A percentile compares a stretch with the other conserved stretches of the same genome.
These are phyloP conservation scores for Diutina neorugosa DNA, from an alignment of 1,139 yeast genomes.

Conservation along the genomic window DNA sequence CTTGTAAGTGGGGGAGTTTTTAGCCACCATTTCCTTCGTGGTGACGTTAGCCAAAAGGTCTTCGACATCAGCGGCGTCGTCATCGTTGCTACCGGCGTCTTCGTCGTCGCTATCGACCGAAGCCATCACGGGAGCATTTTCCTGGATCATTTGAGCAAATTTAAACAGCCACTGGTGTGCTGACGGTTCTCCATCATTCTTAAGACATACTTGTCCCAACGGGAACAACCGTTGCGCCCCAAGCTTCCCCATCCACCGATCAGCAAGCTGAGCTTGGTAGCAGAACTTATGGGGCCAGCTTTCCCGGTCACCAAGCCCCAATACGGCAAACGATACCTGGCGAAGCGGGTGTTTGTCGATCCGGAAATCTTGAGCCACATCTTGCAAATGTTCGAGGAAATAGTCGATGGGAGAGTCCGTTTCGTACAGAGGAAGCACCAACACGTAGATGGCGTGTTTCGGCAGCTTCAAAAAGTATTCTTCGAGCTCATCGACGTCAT, in stretches of 20 bases:
- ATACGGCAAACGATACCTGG: constrained; percentile 56
- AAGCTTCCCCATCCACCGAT: constrained; percentile 63
- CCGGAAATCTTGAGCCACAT: constrained; percentile 75
- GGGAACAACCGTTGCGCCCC: constrained; percentile 84
- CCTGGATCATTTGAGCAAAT: constrained; percentile 40
- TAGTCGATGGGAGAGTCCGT: constrained; percentile 88
- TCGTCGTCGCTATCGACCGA: constrained; percentile 37
- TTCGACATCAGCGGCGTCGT: constrained; percentile 26
- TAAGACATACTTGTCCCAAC: constrained; percentile 75
- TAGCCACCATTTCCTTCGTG: constrained; percentile 78
- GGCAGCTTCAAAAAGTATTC: constrained; percentile 67
- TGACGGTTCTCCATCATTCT: constrained; percentile 49
- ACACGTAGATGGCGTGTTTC: constrained; percentile 39
- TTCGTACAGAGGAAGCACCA: constrained; percentile 84
- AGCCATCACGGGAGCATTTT: background rate
- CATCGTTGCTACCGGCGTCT: constrained; percentile 21
- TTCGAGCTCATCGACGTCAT: constrained; percentile 77
- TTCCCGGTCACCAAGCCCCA: constrained; percentile 83
- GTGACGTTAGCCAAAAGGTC: constrained; percentile 25
- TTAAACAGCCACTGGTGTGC: constrained; percentile 58
- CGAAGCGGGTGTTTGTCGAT: constrained; percentile 71
- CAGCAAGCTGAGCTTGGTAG: constrained; percentile 71
- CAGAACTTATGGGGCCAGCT: constrained; percentile 77
- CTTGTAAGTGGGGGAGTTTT: constrained; percentile 79
- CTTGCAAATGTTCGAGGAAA: constrained; percentile 68